These are phyloP conservation scores for Solanum sitiens DNA, from an alignment of 257 asterid species.

Conservation along the genomic window DNA sequence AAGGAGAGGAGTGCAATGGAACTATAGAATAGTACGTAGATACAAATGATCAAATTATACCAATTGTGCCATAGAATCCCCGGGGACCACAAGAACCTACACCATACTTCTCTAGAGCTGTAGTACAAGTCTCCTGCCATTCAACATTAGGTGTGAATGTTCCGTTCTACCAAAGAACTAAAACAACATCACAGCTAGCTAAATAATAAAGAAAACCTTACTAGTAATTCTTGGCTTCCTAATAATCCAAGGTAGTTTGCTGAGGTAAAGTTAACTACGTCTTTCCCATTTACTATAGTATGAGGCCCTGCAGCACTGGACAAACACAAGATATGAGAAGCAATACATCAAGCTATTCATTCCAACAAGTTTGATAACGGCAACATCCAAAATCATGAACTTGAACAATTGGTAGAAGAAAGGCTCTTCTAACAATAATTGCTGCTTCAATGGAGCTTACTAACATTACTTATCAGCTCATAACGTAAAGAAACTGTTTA, in stretches of 20 bases:
- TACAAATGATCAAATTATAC: conserved; percentile 26
- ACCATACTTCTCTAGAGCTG: conserved; percentile 90
- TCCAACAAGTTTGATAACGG: neutral
- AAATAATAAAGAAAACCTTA: conserved; percentile 18
- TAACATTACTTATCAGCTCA: neutral
- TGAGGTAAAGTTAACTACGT: conserved; percentile 79
- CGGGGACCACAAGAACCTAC: conserved; percentile 99
- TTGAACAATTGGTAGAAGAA: neutral
- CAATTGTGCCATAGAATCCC: conserved; percentile 97
- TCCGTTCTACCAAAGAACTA: neutral
- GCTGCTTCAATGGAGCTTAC: neutral
- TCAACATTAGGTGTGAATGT: neutral
- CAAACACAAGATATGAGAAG: conserved; percentile 9
- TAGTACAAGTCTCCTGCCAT: conserved; percentile 78
- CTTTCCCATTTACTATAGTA: conserved; percentile 54
- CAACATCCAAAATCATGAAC: neutral
- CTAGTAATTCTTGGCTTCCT: conserved; percentile 68
- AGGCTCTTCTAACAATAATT: neutral
- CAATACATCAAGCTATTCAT: neutral
- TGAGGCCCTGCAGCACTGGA: conserved; percentile 98
- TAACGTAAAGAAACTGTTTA: neutral
- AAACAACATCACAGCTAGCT: neutral
- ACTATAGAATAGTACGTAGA: neutral
- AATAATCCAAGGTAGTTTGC: conserved; percentile 91
- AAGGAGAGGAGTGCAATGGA: neutral